Base-by-base conservation (phyloP, 192 early-diverging fungal genomes). In the Entomortierella lignicola region DNA sequence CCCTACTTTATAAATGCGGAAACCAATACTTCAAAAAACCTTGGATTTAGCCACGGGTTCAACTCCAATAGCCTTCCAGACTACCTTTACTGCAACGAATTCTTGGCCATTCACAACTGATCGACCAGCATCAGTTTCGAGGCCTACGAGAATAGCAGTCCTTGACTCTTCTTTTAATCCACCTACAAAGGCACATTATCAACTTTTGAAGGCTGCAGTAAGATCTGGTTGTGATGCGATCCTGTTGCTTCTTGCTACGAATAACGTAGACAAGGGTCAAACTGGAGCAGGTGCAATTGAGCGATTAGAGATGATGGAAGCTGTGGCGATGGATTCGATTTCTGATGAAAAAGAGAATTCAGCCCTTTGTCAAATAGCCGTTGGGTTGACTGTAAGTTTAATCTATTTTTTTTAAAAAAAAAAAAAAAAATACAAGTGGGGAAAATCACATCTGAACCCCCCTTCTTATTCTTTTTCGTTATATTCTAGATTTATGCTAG, bases 141-240 rank as follows among this genome's bases (percentile, higher is more conserved):
- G 55, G 2, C 79, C 79, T 1, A 64, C 53, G n/a, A 50, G 60
- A 44, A 75, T 89, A 25, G 89, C 77, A 4, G 84, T 93, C 12
- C 84, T 94, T 27, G 92, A 94, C 75, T 89, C 92, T 41, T 92
- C 91, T 8, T 94, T 94, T 77, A 94, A 94, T 55, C 92, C 92
- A 25, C 89, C 89, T 2, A 90, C 89, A 27, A 69, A 77, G 20
- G 89, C 89, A 0, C 89, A 90, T 55, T 72, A 86, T 62, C 69
- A 85, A 56, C 85, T 92, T 57, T 71, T 94, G 54, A 67, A 77
- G 31, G 69, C 77, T n/a, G 55, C 81, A 17, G 62, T 69, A 18
- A 54, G 67, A 34, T 80, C 82, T 17, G 83, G 77, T 10, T 89
- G 91, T 60, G 88, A 90, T 69, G 87, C 89, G 12, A 81, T 73